These are phyloP conservation scores for Vinca minor DNA, from an alignment of 257 asterid species.

Conservation along the genomic window DNA sequence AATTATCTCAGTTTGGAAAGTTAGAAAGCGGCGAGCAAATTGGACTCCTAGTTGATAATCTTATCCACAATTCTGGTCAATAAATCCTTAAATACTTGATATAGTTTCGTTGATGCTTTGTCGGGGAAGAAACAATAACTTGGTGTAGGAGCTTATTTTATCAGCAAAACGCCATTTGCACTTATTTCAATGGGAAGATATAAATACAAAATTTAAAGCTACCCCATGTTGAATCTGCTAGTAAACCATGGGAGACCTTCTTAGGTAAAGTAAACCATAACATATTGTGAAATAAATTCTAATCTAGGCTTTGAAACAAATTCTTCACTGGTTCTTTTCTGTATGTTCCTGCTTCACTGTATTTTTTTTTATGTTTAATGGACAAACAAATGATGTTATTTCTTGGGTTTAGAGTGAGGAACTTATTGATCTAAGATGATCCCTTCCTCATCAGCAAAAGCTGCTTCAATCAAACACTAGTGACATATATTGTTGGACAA, in stretches of 20 bases:
- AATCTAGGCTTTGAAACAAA: background rate
- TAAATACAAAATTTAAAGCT: background rate
- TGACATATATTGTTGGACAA: background rate
- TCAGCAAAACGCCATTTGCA: background rate
- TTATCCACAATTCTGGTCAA: background rate
- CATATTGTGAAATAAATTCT: background rate
- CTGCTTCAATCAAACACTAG: background rate
- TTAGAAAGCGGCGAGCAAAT: background rate
- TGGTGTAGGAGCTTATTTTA: background rate
- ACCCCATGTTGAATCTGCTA: background rate
- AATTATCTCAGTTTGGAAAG: background rate
- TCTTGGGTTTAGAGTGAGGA: background rate
- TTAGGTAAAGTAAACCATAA: background rate
- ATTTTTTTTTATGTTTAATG: background rate
- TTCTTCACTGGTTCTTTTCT: background rate
- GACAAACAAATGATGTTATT: background rate
- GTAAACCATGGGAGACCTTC: background rate
- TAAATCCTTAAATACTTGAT: background rate
- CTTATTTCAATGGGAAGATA: background rate
- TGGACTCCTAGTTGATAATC: background rate
- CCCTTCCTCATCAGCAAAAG: background rate
- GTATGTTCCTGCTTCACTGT: background rate
- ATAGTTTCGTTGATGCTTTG: background rate
- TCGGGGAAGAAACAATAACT: background rate
- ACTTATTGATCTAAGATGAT: constrained; percentile 3